A percentile compares a stretch with the other conserved stretches of the same genome.
Evolutionary conservation across 345 rosid species (phyloP).

Genomic region (Salix purpurea): DNA sequence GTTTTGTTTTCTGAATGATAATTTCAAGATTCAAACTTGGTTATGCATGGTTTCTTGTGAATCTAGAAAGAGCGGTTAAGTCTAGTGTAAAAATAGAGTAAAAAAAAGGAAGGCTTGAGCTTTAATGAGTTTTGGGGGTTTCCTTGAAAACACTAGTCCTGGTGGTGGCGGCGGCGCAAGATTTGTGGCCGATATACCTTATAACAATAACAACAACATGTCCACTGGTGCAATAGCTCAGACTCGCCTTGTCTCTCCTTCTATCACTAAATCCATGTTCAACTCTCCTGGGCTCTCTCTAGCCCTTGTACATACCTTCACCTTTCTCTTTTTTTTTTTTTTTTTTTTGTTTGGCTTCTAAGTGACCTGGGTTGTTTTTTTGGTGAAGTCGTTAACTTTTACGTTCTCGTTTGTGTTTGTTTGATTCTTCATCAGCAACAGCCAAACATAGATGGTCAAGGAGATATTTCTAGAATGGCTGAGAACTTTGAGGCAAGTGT

Average conservation of each 20-base stretch:
- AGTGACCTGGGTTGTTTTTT: background rate
- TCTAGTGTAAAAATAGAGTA: background rate
- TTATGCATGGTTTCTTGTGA: background rate
- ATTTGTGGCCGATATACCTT: slow-evolving; percentile 42
- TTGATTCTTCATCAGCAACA: slow-evolving; percentile 33
- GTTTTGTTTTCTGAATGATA: background rate
- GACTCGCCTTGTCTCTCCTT: slow-evolving; percentile 45
- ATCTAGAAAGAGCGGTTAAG: background rate
- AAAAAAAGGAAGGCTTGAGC: background rate
- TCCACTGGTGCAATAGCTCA: slow-evolving; percentile 53
- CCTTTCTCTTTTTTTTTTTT: background rate
- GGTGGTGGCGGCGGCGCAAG: slow-evolving; percentile 44
- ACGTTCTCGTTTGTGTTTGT: background rate
- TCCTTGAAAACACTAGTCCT: slow-evolving; percentile 44
- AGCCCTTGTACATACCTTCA: slow-evolving; percentile 43
- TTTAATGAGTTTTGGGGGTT: slow-evolving; percentile 78
- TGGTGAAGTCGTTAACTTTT: background rate
- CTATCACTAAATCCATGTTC: slow-evolving; percentile 57
- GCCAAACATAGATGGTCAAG: slow-evolving; percentile 44
- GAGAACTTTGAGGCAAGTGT: slow-evolving; percentile 12
- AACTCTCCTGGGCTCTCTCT: slow-evolving; percentile 79
- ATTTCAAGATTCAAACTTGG: background rate
- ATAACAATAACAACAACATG: slow-evolving; percentile 36
- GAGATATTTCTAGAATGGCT: slow-evolving; percentile 23
- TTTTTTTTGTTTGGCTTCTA: background rate